Evolutionary conservation across 208 protist species (phyloP), one percentile per base, ranked within the genome.

Genomic region (Leishmania mexicana): DNA sequence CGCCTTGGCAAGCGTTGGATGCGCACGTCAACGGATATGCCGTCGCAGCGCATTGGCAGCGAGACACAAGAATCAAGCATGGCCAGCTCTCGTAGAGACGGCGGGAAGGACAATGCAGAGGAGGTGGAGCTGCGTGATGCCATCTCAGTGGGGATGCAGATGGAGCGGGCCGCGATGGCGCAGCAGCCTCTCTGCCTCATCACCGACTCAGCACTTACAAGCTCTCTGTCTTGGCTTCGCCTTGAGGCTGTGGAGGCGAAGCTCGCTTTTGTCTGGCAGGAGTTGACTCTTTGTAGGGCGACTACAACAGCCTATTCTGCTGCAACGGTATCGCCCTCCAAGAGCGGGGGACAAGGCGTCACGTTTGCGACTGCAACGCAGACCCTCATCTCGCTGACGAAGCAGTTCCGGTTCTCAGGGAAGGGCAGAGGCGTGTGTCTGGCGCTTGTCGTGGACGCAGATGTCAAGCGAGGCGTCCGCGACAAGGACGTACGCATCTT

Each of bases 111-210:
- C 24, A 38, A 5, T 54, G 7, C 35, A 2, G 51, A 73, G 6
- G 67, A 73, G 38, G 65, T 19, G 11, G 42, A 38, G 15, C 47
- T 45, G 8, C 49, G 28, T 21, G 64, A 80, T 58, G 15, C 67
- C 49, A 42, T 81, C 1, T 72, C 83, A 0, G 19, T 86, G 3
- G 75, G 67, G n/a, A 35, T 65, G 65, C 83, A 81, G 28, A 81
- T 84, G 53, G 49, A 79, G 45, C 84, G 80, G 3, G 80, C 84
- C 2, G 54, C 83, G 8, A 60, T 31, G 31, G 65, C 78, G 21
- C 76, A 62, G 21, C 53, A 85, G 42, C 81, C 84, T 7, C 70
- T 88, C 17, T 88, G 84, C 81, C n/a, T 88, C 13, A 45, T 86
- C 38, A 31, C 81, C 1, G 72, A 78, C 54, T 57, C 72, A n/a